A percentile compares a stretch with the other conserved stretches of the same genome.
phyloP scores from a whole-genome alignment of 2,329 filamentous ascomycete species.

The Thermochaetoides dissita region DNA sequence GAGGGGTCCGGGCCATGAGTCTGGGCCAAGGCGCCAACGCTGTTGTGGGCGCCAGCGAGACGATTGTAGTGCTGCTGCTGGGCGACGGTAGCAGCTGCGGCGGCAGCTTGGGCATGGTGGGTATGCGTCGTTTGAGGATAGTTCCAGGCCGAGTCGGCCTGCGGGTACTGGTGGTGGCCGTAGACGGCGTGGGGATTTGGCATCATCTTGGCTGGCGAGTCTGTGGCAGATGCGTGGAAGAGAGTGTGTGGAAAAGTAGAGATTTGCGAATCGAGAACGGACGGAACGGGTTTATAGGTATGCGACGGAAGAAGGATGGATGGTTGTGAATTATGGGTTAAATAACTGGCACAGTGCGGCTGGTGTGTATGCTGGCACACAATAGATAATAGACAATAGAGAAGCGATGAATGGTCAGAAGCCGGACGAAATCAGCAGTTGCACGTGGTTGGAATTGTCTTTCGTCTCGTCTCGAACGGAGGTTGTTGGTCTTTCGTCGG shows the following conservation, averaged over 20 bases:
- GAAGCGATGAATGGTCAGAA: too few species aligned
- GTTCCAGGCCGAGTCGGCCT: slow-evolving; percentile 52
- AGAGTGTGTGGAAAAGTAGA: neutral
- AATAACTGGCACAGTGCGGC: too few species aligned
- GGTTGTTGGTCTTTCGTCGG: too few species aligned
- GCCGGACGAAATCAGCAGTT: too few species aligned
- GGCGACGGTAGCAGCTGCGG: slow-evolving; percentile 37
- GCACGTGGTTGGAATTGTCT: too few species aligned
- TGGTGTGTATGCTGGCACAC: too few species aligned
- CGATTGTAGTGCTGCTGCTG: slow-evolving; percentile 58
- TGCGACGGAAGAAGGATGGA: too few species aligned
- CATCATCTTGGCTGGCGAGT: slow-evolving; percentile 36
- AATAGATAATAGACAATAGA: too few species aligned
- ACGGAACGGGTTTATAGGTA: too few species aligned
- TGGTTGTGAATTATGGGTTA: too few species aligned
- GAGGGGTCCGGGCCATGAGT: slow-evolving; percentile 37
- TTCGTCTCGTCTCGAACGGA: too few species aligned
- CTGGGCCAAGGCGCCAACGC: slow-evolving; percentile 28
- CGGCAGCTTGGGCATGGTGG: slow-evolving; percentile 38
- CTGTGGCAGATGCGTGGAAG: neutral
- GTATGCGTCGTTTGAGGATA: slow-evolving; percentile 49
- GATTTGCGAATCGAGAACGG: too few species aligned
- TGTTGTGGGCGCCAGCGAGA: slow-evolving; percentile 52
- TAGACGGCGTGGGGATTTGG: slow-evolving; percentile 46
- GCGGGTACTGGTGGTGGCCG: slow-evolving; percentile 53